Base-by-base conservation (phyloP, 805 yeast species). In the Cyberlindnera meyerae region DNA sequence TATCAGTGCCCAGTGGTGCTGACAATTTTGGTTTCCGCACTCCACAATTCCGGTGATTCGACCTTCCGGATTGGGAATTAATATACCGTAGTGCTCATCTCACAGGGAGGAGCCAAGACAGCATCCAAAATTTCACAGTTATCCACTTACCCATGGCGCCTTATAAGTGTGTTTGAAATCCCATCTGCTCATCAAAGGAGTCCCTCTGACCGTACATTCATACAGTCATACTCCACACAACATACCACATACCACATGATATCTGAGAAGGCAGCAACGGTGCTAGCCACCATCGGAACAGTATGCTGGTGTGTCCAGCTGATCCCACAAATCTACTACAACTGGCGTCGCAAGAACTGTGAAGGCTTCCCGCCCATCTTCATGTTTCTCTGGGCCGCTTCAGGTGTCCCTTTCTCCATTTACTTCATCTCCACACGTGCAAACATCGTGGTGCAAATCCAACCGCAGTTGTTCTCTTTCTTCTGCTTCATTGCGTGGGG, bases 261-360 rank as follows among this genome's bases (percentile, higher is more conserved):
- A 25, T 45, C 49, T 17, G 58, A 54, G 16, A 52, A 45, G 38
- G 86, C 85, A 1, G 73, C 84, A 13, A 84, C 82, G 33, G 87
- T 81, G 6, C 67, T 87, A 37, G 96, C 87, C 2, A 88, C 96
- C 11, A 68, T 85, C 2, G 97, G 96, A 11, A 89, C 97, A 0
- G 77, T 89, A 2, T 70, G 84, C 36, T 90, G 97, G 97, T 89
- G 97, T 57, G 67, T 89, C 48, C 97, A 90, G 60, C 62, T 89
- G 47, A 68, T 87, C 1, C 97, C 97, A 3, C 97, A 85, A 54
- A 81, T 88, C 35, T 66, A 77, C 31, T 70, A 78, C 52, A 89
- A 90, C 54, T 87, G 74, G 61, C 68, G 70, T 43, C 72, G 71
- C 6, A 87, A 90, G 50, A 76, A 86, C 52, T 83, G 95, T 40